Conservation (phyloP, 768 basidiomycete genomes). For the Leucocoprinus leucothites region DNA sequence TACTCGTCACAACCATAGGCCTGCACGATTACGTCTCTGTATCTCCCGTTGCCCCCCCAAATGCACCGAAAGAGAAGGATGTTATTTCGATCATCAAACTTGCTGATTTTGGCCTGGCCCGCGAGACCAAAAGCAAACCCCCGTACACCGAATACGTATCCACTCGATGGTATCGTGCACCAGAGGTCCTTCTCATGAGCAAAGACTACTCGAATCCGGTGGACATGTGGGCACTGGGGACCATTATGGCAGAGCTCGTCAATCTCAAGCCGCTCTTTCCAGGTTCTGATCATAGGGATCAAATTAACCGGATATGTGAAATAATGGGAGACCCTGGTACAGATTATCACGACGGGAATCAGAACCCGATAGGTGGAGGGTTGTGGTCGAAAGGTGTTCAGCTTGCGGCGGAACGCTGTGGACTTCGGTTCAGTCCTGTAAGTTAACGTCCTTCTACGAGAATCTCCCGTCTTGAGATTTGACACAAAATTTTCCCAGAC, state of each 20-base stretch:
- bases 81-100: constrained; percentile 97
- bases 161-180: constrained; percentile 99
- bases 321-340: constrained; percentile 89
- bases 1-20: constrained; percentile 96
- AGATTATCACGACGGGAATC: constrained; percentile 79
- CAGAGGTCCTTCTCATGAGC: constrained; percentile 90
- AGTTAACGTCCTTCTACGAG: constrained; percentile 22
- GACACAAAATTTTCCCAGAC: constrained; percentile 37
- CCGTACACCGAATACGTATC: constrained; percentile 99
- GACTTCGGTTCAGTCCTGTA: constrained; percentile 90
- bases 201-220: constrained; percentile 95
- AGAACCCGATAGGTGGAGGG: constrained; percentile 78
- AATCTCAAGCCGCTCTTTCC: constrained; percentile 96
- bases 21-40: constrained; percentile 87
- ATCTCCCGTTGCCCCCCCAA: constrained; percentile 61
- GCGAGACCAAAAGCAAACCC: constrained; percentile 82
- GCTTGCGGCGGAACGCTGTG: constrained; percentile 75
- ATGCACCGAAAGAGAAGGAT: constrained; percentile 79
- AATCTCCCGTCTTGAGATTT: neutral
- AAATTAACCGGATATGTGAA: constrained; percentile 87
- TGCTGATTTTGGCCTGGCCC: constrained; percentile 95
- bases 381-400: constrained; percentile 82
- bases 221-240: constrained; percentile 99
- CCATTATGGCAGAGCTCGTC: constrained; percentile 95
- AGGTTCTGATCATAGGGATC: constrained; percentile 89